A percentile compares a stretch with the other conserved stretches of the same genome.
phyloP scores from a whole-genome alignment of 2,329 filamentous ascomycete genomes.

The Alternaria panax region DNA sequence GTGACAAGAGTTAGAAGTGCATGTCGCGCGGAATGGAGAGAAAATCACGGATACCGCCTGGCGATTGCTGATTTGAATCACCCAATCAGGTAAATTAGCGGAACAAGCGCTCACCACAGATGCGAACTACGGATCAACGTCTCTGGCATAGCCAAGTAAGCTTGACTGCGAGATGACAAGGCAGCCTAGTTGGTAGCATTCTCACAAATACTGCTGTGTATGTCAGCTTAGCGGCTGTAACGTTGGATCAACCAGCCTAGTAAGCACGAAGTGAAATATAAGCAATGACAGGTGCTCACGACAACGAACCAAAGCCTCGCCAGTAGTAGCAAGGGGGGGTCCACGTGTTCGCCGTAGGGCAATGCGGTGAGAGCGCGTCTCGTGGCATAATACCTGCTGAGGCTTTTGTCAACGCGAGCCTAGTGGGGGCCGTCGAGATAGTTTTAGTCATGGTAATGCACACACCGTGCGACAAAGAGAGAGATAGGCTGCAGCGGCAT shows the following conservation, averaged over 20 bases:
- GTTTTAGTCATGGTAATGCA: neutral
- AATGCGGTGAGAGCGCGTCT: neutral
- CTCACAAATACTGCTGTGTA: neutral
- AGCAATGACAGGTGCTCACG: neutral
- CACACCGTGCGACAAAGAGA: neutral
- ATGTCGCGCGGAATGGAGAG: neutral
- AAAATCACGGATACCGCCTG: neutral
- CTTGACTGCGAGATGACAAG: neutral
- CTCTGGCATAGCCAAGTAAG: neutral
- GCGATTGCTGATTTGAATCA: neutral
- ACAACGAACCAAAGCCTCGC: neutral
- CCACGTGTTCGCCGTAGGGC: neutral
- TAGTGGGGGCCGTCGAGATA: neutral
- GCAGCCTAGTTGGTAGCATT: neutral
- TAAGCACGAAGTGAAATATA: neutral
- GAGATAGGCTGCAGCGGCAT: neutral
- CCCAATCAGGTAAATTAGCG: neutral
- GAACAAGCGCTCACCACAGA: neutral
- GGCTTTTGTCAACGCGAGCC: neutral
- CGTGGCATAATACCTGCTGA: neutral
- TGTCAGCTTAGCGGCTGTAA: conserved; percentile 1
- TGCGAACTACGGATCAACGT: neutral
- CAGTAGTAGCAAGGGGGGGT: neutral
- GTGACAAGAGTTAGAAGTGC: neutral
- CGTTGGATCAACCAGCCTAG: neutral